Conservation (phyloP, 192 early-diverging fungal species). For the Entomortierella parvispora region DNA sequence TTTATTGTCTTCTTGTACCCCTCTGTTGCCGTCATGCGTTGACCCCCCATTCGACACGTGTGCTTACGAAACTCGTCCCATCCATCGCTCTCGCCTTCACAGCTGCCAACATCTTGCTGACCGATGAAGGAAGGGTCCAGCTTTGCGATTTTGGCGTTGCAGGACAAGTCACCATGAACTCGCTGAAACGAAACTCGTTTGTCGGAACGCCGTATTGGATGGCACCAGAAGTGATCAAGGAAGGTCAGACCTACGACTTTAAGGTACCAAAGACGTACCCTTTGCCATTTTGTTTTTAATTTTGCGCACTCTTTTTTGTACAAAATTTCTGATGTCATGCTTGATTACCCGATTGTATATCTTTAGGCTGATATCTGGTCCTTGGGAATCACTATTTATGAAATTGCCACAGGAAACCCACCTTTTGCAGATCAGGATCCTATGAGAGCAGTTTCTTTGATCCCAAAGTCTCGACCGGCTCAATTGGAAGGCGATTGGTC, state of each 20-base stretch:
- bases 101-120: constrained; percentile 95
- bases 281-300: not conserved
- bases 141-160: constrained; percentile 98
- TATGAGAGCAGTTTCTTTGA: constrained; percentile 87
- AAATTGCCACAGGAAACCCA: constrained; percentile 94
- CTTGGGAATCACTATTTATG: constrained; percentile 97
- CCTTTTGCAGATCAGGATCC: constrained; percentile 93
- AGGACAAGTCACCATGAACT: constrained; percentile 79
- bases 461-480: constrained; percentile 85
- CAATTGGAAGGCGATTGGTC: constrained; percentile 85
- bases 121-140: constrained; percentile 89
- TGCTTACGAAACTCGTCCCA: not conserved
- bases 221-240: constrained; percentile 86
- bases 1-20: not conserved
- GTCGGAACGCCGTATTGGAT: constrained; percentile 95
- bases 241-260: constrained; percentile 88
- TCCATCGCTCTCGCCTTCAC: not conserved
- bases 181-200: constrained; percentile 88
- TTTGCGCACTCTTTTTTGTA: constrained; percentile 26
- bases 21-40: not conserved
- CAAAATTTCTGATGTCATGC: constrained; percentile 1
- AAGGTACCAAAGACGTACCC: constrained; percentile 67
- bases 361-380: constrained; percentile 98
- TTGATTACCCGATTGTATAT: not conserved
- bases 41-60: too few species aligned